phyloP scores from a whole-genome alignment of 2,329 filamentous ascomycete species.

The Sarocladiaceae sp. region DNA sequence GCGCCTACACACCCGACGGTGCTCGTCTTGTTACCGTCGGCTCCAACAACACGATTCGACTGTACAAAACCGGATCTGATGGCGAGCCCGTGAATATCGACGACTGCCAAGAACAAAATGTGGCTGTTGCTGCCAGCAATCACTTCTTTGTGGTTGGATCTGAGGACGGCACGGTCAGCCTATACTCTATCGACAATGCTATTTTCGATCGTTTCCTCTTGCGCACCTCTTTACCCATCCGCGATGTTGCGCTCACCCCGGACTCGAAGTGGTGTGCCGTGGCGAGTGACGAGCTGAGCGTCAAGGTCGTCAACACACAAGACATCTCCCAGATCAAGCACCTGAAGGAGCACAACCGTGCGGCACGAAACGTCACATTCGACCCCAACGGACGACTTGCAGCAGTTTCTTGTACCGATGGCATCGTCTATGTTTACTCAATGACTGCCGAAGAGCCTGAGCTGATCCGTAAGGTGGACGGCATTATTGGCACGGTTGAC shows the following conservation, averaged over 20 bases:
- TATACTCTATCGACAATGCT: slow-evolving; percentile 76
- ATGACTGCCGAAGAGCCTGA: slow-evolving; percentile 73
- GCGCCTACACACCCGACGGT: slow-evolving; percentile 87
- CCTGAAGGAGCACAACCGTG: slow-evolving; percentile 76
- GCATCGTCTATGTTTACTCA: slow-evolving; percentile 86
- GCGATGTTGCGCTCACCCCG: slow-evolving; percentile 78
- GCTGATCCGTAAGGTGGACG: slow-evolving; percentile 78
- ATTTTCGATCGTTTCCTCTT: slow-evolving; percentile 77
- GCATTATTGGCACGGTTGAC: slow-evolving; percentile 75
- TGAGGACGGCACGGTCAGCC: slow-evolving; percentile 93
- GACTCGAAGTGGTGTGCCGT: slow-evolving; percentile 88
- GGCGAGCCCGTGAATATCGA: slow-evolving; percentile 92
- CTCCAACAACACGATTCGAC: slow-evolving; percentile 86
- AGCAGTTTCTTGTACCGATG: slow-evolving; percentile 82
- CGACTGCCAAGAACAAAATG: slow-evolving; percentile 82
- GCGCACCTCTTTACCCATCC: slow-evolving; percentile 78
- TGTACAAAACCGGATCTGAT: slow-evolving; percentile 88
- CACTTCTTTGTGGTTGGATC: slow-evolving; percentile 84
- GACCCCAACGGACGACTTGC: slow-evolving; percentile 74
- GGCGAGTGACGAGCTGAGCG: slow-evolving; percentile 90
- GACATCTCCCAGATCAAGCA: slow-evolving; percentile 74
- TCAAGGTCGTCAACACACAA: slow-evolving; percentile 80
- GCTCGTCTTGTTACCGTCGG: slow-evolving; percentile 84
- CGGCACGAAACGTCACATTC: slow-evolving; percentile 90
- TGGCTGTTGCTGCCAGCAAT: slow-evolving; percentile 70